Conservation (phyloP, 2,329 filamentous ascomycete genomes). For the Alternaria solani region DNA sequence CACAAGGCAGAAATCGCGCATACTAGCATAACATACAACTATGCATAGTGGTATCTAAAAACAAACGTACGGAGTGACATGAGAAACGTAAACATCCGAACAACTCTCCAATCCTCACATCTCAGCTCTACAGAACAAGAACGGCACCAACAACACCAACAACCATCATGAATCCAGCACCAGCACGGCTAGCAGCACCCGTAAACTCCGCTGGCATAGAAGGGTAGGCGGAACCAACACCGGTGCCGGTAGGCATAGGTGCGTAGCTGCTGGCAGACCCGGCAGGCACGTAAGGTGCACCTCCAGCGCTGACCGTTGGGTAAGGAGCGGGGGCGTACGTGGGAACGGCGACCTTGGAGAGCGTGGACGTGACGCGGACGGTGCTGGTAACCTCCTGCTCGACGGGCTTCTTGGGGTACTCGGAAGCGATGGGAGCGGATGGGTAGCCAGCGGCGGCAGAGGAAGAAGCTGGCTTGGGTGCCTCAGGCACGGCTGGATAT, state of each 20-base stretch:
- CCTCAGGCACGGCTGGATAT: slow-evolving; percentile 8
- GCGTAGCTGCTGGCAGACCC: slow-evolving; percentile 12
- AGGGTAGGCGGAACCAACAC: slow-evolving; percentile 23
- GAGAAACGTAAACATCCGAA: slow-evolving; percentile 11
- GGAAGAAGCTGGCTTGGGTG: slow-evolving; percentile 7
- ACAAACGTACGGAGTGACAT: slow-evolving; percentile 4
- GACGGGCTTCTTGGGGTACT: slow-evolving; percentile 27
- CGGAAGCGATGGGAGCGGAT: slow-evolving; percentile 4
- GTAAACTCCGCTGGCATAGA: slow-evolving; percentile 30
- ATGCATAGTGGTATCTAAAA: slow-evolving; percentile 5
- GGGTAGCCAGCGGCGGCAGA: slow-evolving; percentile 1
- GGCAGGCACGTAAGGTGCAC: slow-evolving; percentile 11
- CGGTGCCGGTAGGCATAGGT: slow-evolving; percentile 17
- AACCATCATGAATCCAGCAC: slow-evolving; percentile 30
- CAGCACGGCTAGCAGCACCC: slow-evolving; percentile 36
- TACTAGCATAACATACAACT: slow-evolving; percentile 9
- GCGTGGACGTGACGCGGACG: slow-evolving; percentile 25
- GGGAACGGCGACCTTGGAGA: slow-evolving; percentile 33
- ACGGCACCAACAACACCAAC: slow-evolving; percentile 30
- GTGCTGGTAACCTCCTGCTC: slow-evolving; percentile 11
- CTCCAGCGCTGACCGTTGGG: slow-evolving; percentile 7
- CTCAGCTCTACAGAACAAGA: slow-evolving; percentile 29
- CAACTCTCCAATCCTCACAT: neutral
- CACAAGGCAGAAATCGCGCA: neutral
- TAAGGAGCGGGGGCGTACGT: slow-evolving; percentile 20